These are phyloP conservation scores for Funneliformis geosporum DNA, from an alignment of 192 early-diverging fungal genomes.

Conservation along the genomic window DNA sequence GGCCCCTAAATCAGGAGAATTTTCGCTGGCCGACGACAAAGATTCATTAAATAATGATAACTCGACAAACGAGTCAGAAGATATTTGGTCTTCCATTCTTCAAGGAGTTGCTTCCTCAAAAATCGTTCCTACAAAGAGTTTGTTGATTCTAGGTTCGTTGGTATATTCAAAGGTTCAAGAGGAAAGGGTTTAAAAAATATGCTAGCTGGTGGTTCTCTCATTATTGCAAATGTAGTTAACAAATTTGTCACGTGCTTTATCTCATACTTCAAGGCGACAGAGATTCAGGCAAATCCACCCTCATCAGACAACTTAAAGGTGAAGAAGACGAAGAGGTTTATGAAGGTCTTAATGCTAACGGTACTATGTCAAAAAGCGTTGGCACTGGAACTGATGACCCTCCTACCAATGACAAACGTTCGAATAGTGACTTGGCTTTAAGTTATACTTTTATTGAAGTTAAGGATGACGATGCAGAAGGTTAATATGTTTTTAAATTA, in stretches of 20 bases:
- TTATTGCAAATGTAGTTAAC: neutral
- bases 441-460: constrained; percentile 83
- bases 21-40: neutral
- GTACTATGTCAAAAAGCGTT: constrained; percentile 41
- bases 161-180: neutral
- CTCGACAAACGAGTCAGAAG: constrained; percentile 31
- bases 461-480: constrained; percentile 86
- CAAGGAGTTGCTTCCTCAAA: constrained; percentile 74
- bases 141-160: constrained; percentile 76
- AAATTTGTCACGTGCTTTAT: neutral
- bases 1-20: neutral
- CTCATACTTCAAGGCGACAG: constrained; percentile 58
- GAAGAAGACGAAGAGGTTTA: constrained; percentile 40
- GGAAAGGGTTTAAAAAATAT: neutral
- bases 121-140: constrained; percentile 70
- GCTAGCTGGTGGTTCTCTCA: neutral
- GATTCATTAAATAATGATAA: neutral
- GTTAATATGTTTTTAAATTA: constrained; percentile 36
- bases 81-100: constrained; percentile 84
- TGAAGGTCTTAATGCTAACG: constrained; percentile 44
- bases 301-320: constrained; percentile 68
- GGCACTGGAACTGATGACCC: constrained; percentile 45
- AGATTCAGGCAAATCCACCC: constrained; percentile 79
- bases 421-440: constrained; percentile 76
- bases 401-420: constrained; percentile 44